Percentiles rank a stretch among this genome's conserved stretches.
Evolutionary conservation across 495 filamentous ascomycete genomes (phyloP).

Genomic region (Physcia stellaris): DNA sequence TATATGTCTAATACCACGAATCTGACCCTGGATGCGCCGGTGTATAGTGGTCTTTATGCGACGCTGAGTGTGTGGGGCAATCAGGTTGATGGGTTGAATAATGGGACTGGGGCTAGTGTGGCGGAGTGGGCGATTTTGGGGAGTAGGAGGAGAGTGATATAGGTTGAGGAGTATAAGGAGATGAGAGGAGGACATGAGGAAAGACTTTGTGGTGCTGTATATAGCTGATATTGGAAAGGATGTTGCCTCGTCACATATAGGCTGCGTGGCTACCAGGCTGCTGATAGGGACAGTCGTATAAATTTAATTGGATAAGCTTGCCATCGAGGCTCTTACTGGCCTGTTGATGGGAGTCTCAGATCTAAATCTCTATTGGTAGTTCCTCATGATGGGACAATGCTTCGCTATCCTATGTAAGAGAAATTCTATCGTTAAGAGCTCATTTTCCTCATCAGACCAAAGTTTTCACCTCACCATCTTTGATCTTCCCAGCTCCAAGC

Average conservation of each 20-base stretch:
- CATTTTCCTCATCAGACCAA: no score
- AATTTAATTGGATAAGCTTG: no score
- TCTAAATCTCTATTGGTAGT: no score
- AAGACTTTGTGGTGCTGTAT: not conserved
- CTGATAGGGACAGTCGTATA: no score
- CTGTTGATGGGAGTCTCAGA: no score
- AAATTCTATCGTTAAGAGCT: no score
- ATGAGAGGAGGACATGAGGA: no score
- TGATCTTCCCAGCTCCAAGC: slow-evolving; percentile 5
- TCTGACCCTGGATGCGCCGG: slow-evolving; percentile 23
- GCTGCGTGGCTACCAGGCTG: no score
- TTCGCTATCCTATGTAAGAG: no score
- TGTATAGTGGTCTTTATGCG: slow-evolving; percentile 27
- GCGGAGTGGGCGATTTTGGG: slow-evolving; percentile 56
- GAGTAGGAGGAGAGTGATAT: not conserved
- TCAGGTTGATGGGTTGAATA: slow-evolving; percentile 34
- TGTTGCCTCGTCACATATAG: not conserved
- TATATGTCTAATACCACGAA: slow-evolving; percentile 35
- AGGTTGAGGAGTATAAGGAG: not conserved
- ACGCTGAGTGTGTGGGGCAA: slow-evolving; percentile 35
- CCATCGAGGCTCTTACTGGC: no score
- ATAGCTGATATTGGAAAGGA: not conserved
- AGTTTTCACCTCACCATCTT: no score
- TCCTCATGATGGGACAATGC: no score
- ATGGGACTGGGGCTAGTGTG: slow-evolving; percentile 50